Conservation (phyloP, 306 rosid species). For the Hippophae gyantsensis region DNA sequence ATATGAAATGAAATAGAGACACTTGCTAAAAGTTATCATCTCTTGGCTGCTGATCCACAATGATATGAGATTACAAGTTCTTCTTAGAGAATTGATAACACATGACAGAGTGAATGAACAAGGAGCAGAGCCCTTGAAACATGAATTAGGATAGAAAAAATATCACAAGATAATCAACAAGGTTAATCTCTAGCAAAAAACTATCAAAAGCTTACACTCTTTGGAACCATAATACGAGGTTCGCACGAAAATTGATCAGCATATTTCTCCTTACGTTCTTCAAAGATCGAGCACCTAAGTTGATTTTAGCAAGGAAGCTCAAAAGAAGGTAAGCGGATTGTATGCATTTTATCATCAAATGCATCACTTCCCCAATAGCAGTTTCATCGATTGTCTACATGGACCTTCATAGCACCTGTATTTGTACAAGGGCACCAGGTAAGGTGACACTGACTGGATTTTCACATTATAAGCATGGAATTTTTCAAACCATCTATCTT, state of each 20-base stretch:
- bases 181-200: not conserved
- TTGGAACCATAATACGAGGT: too few relatives aligned
- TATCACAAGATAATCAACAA: not conserved
- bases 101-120: not conserved
- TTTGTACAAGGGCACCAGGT: not conserved
- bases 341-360: too few relatives aligned
- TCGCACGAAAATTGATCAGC: too few relatives aligned
- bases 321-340: too few relatives aligned
- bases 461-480: not conserved
- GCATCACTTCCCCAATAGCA: too few relatives aligned
- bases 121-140: not conserved
- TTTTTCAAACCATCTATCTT: not conserved
- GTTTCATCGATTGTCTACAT: too few relatives aligned
- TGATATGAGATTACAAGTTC: not conserved
- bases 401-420: too few relatives aligned
- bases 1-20: too few relatives aligned
- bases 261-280: too few relatives aligned
- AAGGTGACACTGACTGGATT: not conserved
- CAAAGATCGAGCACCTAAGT: too few relatives aligned
- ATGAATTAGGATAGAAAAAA: not conserved
- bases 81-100: not conserved
- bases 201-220: too few relatives aligned
- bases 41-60: not conserved
- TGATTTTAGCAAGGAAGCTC: too few relatives aligned
- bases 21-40: not conserved